Evolutionary conservation across 2,329 filamentous ascomycete genomes (phyloP).

Genomic region (Zasmidium citrigriseum): DNA sequence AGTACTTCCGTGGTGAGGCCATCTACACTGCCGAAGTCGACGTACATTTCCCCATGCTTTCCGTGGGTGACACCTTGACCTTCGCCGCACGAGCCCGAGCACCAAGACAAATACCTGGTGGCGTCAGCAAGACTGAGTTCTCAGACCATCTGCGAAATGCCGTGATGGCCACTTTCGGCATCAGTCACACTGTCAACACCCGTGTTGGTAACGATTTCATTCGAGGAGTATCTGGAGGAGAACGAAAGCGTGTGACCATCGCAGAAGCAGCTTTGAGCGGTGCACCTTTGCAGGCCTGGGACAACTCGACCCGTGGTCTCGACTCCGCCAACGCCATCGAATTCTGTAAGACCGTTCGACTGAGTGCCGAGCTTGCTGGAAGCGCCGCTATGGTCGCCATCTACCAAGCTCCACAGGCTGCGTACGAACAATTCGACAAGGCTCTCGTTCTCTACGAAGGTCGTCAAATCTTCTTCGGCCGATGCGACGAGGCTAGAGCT

Average conservation of each 20-base stretch:
- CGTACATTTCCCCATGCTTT: constrained; percentile 75
- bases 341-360: constrained; percentile 69
- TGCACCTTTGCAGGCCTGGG: constrained; percentile 69
- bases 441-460: constrained; percentile 68
- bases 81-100: constrained; percentile 74
- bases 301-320: constrained; percentile 73
- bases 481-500: constrained; percentile 60
- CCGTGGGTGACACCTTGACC: constrained; percentile 75
- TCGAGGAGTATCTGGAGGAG: constrained; percentile 72
- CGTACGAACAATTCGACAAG: constrained; percentile 72
- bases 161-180: constrained; percentile 74
- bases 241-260: constrained; percentile 78
- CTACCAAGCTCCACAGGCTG: constrained; percentile 69
- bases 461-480: constrained; percentile 71
- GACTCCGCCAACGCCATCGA: constrained; percentile 76
- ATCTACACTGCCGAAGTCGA: constrained; percentile 87
- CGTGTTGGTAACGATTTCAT: constrained; percentile 74
- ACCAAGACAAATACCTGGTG: constrained; percentile 61
- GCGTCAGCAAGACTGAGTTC: constrained; percentile 56
- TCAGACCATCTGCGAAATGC: constrained; percentile 68
- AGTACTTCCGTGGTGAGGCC: constrained; percentile 76
- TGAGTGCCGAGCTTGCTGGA: constrained; percentile 67
- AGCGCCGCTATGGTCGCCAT: constrained; percentile 70
- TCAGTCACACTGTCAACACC: constrained; percentile 72
- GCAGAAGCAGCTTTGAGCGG: constrained; percentile 72